A percentile compares a stretch with the other conserved stretches of the same genome.
These are phyloP conservation scores for Colletotrichum limetticola DNA, from an alignment of 2,329 filamentous ascomycete genomes.

Conservation along the genomic window DNA sequence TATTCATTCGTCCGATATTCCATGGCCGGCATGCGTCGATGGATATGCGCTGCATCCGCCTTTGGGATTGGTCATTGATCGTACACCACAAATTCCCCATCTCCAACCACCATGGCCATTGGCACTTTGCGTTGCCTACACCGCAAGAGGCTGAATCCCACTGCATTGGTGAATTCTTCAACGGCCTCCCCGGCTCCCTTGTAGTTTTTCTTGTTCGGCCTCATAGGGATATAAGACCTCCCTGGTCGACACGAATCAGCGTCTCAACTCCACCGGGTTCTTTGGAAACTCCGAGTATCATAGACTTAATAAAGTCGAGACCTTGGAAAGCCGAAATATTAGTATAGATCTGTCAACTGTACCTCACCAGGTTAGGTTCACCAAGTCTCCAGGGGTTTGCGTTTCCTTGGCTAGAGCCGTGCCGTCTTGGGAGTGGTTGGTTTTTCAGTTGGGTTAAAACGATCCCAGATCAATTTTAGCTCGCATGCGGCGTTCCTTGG, in stretches of 20 bases:
- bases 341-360: not conserved
- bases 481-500: not conserved
- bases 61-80: constrained; percentile 17
- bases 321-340: not conserved
- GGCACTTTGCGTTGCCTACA: not conserved
- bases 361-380: not conserved
- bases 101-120: not conserved
- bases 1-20: constrained; percentile 31
- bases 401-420: constrained; percentile 28
- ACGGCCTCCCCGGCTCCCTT: not conserved
- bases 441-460: not conserved
- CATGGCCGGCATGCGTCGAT: constrained; percentile 17
- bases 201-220: not conserved
- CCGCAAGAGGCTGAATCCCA: constrained; percentile 10
- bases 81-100: constrained; percentile 2
- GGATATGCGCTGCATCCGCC: constrained; percentile 15
- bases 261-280: not conserved
- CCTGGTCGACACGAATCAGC: not conserved
- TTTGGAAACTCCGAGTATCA: not conserved
- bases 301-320: not conserved
- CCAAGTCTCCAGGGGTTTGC: not conserved
- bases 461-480: no score
- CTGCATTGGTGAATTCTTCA: constrained; percentile 1
- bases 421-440: not conserved
- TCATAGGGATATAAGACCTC: not conserved